These are phyloP conservation scores for Lachancea lanzarotensis DNA, from an alignment of 805 yeast species.

Conservation along the genomic window DNA sequence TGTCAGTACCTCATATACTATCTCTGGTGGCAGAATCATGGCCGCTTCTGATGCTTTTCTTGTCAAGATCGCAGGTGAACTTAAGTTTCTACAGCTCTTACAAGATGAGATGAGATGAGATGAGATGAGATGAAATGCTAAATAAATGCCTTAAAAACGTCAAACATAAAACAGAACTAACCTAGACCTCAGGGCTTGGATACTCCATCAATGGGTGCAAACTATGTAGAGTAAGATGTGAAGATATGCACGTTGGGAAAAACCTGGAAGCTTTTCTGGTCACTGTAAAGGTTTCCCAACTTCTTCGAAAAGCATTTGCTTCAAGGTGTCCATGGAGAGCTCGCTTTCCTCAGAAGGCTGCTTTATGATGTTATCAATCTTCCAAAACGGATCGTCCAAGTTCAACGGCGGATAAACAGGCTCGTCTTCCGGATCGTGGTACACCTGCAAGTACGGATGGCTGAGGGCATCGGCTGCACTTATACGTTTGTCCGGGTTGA, in stretches of 20 bases:
- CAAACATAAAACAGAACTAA: neutral
- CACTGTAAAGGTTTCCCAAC: constrained; percentile 47
- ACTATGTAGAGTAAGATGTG: neutral
- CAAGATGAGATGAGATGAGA: neutral
- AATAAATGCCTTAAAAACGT: neutral
- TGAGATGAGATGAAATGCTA: neutral
- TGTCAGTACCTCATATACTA: constrained; percentile 48
- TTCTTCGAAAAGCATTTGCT: constrained; percentile 71
- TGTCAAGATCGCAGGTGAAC: neutral
- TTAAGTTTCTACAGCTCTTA: no score
- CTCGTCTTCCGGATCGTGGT: constrained; percentile 70
- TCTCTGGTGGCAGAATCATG: constrained; percentile 44
- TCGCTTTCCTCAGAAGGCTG: constrained; percentile 53
- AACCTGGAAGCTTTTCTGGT: neutral
- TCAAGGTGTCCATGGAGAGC: constrained; percentile 64
- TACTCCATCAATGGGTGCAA: neutral
- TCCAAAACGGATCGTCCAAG: constrained; percentile 37
- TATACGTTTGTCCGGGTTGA: constrained; percentile 68
- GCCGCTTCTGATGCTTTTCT: neutral
- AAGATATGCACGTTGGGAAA: neutral
- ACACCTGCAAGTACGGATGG: constrained; percentile 63
- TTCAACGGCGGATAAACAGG: constrained; percentile 40
- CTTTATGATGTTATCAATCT: constrained; percentile 34
- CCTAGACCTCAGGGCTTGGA: neutral
- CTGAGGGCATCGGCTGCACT: constrained; percentile 67